A percentile compares a stretch with the other conserved stretches of the same genome.
Evolutionary conservation across 768 basidiomycete species (phyloP).

Genomic region (Boletellus emodensis): DNA sequence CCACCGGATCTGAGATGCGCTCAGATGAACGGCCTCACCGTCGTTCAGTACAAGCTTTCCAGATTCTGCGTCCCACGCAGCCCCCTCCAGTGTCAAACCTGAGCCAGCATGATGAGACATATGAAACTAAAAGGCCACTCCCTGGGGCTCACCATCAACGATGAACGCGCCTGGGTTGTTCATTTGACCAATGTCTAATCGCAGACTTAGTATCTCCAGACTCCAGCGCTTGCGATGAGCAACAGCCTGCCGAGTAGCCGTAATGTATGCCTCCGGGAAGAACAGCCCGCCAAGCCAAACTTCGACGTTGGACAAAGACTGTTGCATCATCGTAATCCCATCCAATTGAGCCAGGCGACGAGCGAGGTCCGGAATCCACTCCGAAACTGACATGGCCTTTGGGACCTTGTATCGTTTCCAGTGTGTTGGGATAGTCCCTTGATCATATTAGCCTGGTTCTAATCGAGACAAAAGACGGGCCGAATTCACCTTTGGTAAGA

Average conservation of each 20-base stretch:
- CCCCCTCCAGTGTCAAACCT: slow-evolving; percentile 89
- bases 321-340: slow-evolving; percentile 47
- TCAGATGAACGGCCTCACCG: slow-evolving; percentile 74
- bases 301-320: slow-evolving; percentile 63
- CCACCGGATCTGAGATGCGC: slow-evolving; percentile 86
- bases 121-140: neutral
- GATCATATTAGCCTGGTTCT: slow-evolving; percentile 9
- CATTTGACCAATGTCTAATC: slow-evolving; percentile 77
- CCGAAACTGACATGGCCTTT: slow-evolving; percentile 74
- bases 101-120: slow-evolving; percentile 9
- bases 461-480: neutral
- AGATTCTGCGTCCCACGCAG: slow-evolving; percentile 54
- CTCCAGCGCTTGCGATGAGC: slow-evolving; percentile 92
- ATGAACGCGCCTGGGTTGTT: slow-evolving; percentile 79
- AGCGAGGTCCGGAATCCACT: slow-evolving; percentile 81
- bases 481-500: slow-evolving; percentile 75
- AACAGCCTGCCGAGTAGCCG: slow-evolving; percentile 92
- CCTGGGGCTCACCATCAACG: slow-evolving; percentile 69
- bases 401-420: slow-evolving; percentile 91
- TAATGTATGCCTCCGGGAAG: slow-evolving; percentile 95
- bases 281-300: slow-evolving; percentile 94
- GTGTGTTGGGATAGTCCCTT: slow-evolving; percentile 83
- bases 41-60: slow-evolving; percentile 78
- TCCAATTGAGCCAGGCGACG: slow-evolving; percentile 83
- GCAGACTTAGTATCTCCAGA: slow-evolving; percentile 78